These are phyloP conservation scores for Echinosophora koreensis DNA, from an alignment of 306 rosid genomes.

Conservation along the genomic window DNA sequence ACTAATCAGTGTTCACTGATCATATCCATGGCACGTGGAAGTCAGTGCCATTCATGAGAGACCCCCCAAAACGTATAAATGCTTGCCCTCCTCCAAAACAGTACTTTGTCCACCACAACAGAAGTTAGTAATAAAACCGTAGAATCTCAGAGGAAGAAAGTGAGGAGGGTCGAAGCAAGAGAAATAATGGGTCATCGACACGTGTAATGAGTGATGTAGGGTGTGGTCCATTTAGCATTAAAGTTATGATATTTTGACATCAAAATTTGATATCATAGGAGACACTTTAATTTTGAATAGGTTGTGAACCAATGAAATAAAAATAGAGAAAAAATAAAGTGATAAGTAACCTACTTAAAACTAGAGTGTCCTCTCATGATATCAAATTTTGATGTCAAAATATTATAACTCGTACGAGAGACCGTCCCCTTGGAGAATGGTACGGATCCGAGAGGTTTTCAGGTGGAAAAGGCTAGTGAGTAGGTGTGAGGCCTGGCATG, in stretches of 20 bases:
- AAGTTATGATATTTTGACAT: no score
- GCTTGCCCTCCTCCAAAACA: slow-evolving; percentile 40
- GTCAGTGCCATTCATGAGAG: slow-evolving; percentile 53
- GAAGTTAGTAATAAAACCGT: background rate
- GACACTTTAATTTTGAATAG: no score
- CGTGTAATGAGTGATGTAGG: background rate
- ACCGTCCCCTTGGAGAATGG: slow-evolving; percentile 23
- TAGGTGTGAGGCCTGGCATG: background rate
- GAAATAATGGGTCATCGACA: background rate
- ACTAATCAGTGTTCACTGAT: background rate
- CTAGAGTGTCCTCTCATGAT: no score
- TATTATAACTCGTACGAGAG: no score
- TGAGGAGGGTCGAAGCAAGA: background rate
- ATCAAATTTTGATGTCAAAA: no score
- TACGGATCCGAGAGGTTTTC: slow-evolving; percentile 32
- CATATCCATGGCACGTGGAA: slow-evolving; percentile 40
- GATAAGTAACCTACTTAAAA: no score
- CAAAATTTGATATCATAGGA: no score
- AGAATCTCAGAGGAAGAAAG: background rate
- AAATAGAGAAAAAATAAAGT: no score
- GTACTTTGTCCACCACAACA: slow-evolving; percentile 32
- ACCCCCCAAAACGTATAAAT: slow-evolving; percentile 42
- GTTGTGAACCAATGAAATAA: no score
- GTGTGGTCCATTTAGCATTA: slow-evolving; percentile 8
- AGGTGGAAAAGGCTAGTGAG: slow-evolving; percentile 29